Percentiles rank a stretch among this genome's conserved stretches.
phyloP scores from a whole-genome alignment of 768 basidiomycete genomes.

The Candolleomyces efflorescens region DNA sequence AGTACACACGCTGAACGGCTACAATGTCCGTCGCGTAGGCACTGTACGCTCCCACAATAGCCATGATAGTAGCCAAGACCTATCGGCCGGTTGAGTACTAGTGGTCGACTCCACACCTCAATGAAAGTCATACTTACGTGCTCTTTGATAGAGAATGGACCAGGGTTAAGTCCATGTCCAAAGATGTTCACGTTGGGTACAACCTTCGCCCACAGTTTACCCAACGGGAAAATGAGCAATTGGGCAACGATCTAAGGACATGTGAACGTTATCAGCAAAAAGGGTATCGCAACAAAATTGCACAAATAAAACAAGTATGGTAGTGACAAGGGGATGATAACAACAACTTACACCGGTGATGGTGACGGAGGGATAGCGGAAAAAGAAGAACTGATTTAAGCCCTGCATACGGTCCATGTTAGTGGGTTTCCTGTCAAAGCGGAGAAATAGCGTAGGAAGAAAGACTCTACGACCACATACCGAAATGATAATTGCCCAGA shows the following conservation, averaged over 20 bases:
- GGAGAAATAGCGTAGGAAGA: neutral
- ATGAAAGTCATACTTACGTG: slow-evolving; percentile 41
- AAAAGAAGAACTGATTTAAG: slow-evolving; percentile 42
- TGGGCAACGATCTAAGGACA: slow-evolving; percentile 55
- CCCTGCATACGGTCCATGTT: neutral
- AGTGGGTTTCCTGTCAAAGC: neutral
- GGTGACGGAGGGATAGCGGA: slow-evolving; percentile 66
- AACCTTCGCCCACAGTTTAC: slow-evolving; percentile 52
- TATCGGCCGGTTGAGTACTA: slow-evolving; percentile 13
- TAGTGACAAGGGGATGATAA: slow-evolving; percentile 19
- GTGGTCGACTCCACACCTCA: neutral
- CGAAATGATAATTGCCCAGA: slow-evolving; percentile 62
- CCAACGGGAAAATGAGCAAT: slow-evolving; percentile 63
- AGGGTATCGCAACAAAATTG: neutral
- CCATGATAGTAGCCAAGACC: slow-evolving; percentile 57
- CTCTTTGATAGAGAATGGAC: slow-evolving; percentile 74
- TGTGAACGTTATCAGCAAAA: too few relatives aligned
- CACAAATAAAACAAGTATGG: neutral
- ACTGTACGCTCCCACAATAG: slow-evolving; percentile 35
- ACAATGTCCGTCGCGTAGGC: slow-evolving; percentile 77
- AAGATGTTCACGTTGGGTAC: slow-evolving; percentile 51
- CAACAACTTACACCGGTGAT: slow-evolving; percentile 40
- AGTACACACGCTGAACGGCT: slow-evolving; percentile 73
- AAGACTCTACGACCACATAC: slow-evolving; percentile 21
- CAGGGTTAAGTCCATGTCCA: slow-evolving; percentile 55